Evolutionary conservation across 1,284 basidiomycete genomes (phyloP), one percentile per base, ranked within the genome.

Genomic region (Boletellus sp.): DNA sequence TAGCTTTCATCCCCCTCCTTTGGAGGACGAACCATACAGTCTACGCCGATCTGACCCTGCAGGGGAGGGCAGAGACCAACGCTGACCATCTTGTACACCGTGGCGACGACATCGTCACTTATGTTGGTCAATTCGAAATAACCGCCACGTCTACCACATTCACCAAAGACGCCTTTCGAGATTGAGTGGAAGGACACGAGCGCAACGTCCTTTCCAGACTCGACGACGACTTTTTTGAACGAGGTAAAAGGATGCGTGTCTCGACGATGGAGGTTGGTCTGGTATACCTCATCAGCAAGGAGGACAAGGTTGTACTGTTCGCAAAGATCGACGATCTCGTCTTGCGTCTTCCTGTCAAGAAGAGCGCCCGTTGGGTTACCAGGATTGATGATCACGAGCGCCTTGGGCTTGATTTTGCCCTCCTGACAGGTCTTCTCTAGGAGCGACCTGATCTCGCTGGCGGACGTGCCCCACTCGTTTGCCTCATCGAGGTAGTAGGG

Each of bases 231-330:
- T 71, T 93, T 87, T 71, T 97, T 97, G 82, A 97, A 97, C 8
- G 90, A 93, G 48, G 85, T 82, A 78, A 97, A 97, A 0, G 90
- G 82, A 67, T 88, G 82, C 1, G 74, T 73, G 8, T 71, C 64
- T 39, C 73, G 75, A 48, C 80, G 76, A 73, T 95, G 95, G 44
- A 97, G 81, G 76, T 97, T 97, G 61, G 76, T 77, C 71, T 97
- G 94, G 77, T 97, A 97, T 11, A 97, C 94, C 70, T 97, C 94
- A 69, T 97, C 94, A 0, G 94, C 94, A 57, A 97, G 81, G 42
- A 97, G 81, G 16, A 96, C 85, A 52, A 97, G 82, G n/a, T 77
- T 76, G 71, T 97, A 78, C 60, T 89, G 78, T 68, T 93, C 89
- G 72, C 93, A 95, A 16, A 97, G 73, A 43, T 81, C 72, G 19